Evolutionary conservation across 306 rosid genomes (phyloP).

Genomic region (Pachyrhizus erosus): DNA sequence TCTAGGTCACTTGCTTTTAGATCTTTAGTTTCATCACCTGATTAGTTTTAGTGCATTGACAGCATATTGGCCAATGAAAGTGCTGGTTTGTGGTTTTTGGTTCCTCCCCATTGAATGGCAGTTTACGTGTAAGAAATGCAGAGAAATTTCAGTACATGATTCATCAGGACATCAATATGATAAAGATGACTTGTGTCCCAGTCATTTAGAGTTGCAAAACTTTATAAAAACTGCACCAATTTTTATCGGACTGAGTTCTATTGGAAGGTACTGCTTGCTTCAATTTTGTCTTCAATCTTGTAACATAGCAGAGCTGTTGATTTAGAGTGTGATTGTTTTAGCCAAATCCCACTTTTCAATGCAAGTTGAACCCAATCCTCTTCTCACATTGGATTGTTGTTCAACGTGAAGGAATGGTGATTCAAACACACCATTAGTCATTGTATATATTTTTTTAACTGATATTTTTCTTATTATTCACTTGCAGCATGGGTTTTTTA

Average conservation of each 20-base stretch:
- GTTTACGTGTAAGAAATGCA: slow-evolving; percentile 73
- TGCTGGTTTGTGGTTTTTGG: slow-evolving; percentile 86
- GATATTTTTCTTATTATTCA: slow-evolving; percentile 31
- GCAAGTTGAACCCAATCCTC: not conserved
- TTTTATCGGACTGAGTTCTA: slow-evolving; percentile 81
- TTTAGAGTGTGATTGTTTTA: not conserved
- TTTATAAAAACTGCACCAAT: slow-evolving; percentile 59
- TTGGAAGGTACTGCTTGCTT: slow-evolving; percentile 69
- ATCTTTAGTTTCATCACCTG: slow-evolving; percentile 23
- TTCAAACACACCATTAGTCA: not conserved
- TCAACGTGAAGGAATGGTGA: not conserved
- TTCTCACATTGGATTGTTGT: not conserved
- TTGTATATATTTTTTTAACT: slow-evolving; percentile 25
- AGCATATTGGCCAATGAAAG: slow-evolving; percentile 82
- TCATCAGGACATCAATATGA: slow-evolving; percentile 45
- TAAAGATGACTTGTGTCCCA: slow-evolving; percentile 55
- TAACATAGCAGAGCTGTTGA: not conserved
- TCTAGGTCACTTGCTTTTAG: slow-evolving; percentile 11
- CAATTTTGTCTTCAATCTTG: slow-evolving; percentile 27
- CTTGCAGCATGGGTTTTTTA: slow-evolving; percentile 84
- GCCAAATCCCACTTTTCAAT: not conserved
- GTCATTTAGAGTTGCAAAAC: slow-evolving; percentile 64
- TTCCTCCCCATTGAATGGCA: slow-evolving; percentile 82
- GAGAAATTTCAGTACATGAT: slow-evolving; percentile 51
- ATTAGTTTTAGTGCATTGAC: slow-evolving; percentile 39